Evolutionary conservation across 2,329 filamentous ascomycete genomes (phyloP).

Genomic region (Colletotrichum chlorophyti): DNA sequence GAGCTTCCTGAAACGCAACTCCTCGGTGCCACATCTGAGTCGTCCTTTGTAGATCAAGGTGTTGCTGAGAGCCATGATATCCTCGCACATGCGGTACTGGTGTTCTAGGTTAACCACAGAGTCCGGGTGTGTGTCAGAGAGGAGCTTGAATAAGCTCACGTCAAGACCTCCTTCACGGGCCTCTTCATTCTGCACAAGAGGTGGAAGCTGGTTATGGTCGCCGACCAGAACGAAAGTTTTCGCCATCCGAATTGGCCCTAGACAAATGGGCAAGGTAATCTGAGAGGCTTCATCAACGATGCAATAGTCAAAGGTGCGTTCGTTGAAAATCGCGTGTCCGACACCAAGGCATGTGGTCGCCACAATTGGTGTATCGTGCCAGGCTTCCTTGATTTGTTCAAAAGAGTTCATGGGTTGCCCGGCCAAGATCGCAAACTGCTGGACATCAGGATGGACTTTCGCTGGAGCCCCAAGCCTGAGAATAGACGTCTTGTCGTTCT

Average conservation of each 20-base stretch:
- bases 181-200: conserved; percentile 90
- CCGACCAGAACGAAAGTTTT: conserved; percentile 93
- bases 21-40: conserved; percentile 85
- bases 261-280: conserved; percentile 92
- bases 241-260: conserved; percentile 93
- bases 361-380: conserved; percentile 87
- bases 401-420: conserved; percentile 76
- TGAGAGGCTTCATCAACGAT: conserved; percentile 98
- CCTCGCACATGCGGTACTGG: conserved; percentile 98
- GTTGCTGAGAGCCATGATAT: conserved; percentile 95
- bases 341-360: conserved; percentile 95
- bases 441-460: conserved; percentile 89
- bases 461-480: conserved; percentile 84
- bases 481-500: conserved; percentile 76
- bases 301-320: conserved; percentile 94
- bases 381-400: conserved; percentile 82
- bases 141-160: conserved; percentile 89
- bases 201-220: conserved; percentile 95
- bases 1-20: conserved; percentile 74
- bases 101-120: conserved; percentile 93
- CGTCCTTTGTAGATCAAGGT: conserved; percentile 90
- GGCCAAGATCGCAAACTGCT: conserved; percentile 82
- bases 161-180: conserved; percentile 87
- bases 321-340: conserved; percentile 85
- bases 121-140: conserved; percentile 86